Conservation (phyloP, 306 rosid species). For the Cucumis hystrix region DNA sequence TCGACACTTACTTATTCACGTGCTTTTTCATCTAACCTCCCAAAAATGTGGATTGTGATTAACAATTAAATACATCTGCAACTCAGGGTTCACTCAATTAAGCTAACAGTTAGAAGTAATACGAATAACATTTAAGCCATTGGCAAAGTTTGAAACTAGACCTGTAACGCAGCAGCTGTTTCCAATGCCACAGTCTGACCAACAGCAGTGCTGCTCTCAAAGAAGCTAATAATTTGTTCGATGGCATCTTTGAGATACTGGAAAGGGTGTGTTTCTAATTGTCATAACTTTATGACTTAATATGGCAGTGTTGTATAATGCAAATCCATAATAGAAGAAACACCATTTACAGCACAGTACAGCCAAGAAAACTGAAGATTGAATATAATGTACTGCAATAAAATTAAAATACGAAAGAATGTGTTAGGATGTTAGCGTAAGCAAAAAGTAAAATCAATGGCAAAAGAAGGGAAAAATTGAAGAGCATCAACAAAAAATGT, state of each 20-base stretch:
- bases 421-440: too few species aligned
- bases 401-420: too few species aligned
- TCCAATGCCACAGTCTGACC: constrained; percentile 84
- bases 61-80: neutral
- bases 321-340: too few species aligned
- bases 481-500: too few species aligned
- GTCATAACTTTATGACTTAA: neutral
- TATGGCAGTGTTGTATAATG: too few species aligned
- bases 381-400: too few species aligned
- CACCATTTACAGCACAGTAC: too few species aligned
- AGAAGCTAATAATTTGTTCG: constrained; percentile 67
- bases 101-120: neutral
- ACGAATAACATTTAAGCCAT: neutral
- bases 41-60: neutral
- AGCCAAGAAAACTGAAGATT: too few species aligned
- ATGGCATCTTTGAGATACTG: constrained; percentile 87
- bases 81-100: neutral
- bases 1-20: neutral
- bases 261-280: neutral
- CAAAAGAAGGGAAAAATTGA: too few species aligned
- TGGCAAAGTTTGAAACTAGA: constrained; percentile 10
- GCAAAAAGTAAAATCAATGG: too few species aligned
- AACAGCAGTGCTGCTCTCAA: constrained; percentile 60
- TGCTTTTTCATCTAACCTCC: neutral
- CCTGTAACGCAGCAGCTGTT: constrained; percentile 98